Base-by-base conservation (phyloP, 345 rosid species). In the Eucalyptus virginea region DNA sequence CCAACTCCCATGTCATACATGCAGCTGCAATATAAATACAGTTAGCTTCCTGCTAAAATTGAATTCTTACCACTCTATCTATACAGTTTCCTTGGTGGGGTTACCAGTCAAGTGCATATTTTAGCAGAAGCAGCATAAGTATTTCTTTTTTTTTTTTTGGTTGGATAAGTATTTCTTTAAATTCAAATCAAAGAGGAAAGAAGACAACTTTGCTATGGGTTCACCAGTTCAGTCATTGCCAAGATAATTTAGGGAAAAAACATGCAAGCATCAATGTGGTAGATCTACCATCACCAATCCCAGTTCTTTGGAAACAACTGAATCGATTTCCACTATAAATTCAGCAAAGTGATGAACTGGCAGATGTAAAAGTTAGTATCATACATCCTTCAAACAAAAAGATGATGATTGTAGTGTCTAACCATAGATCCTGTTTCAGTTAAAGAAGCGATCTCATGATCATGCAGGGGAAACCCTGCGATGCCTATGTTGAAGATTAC, bases 1-100 rank as follows among this genome's bases (percentile, higher is more conserved):
- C 99, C 93, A 98, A 94, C 86, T 98, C 99, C 99, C 98, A 98
- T 50, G 99, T 98, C 99, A 98, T 95, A 91, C 99, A 98, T 40
- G 99, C 99, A 91, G 99, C 99, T 98, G 96, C 94, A 89, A 87
- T 26, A 89, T 86, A 87, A 69, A 58, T 88, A 92, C 90, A 88
- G 89, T 69, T 19, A 88, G 50, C 85, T 77, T 77, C 47, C 30
- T 40, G 85, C 85, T 77, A 40, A 40, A 77, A 40, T 77, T 77
- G 30, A 37, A 77, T 77, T 77, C 16, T 77, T 40, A 40, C 47
- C 47, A 77, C 12, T 77, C 85, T 77, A 77, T 37, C 47, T 77
- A 72, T 19, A 24, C 30, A 77, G 85, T 77, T 77, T 77, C 47
- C 85, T 40, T 2, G 1, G 16, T 21, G 7, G 2, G 28, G 85